These are phyloP conservation scores for Lachnellula occidentalis DNA, from an alignment of 2,329 filamentous ascomycete genomes.

Conservation along the genomic window DNA sequence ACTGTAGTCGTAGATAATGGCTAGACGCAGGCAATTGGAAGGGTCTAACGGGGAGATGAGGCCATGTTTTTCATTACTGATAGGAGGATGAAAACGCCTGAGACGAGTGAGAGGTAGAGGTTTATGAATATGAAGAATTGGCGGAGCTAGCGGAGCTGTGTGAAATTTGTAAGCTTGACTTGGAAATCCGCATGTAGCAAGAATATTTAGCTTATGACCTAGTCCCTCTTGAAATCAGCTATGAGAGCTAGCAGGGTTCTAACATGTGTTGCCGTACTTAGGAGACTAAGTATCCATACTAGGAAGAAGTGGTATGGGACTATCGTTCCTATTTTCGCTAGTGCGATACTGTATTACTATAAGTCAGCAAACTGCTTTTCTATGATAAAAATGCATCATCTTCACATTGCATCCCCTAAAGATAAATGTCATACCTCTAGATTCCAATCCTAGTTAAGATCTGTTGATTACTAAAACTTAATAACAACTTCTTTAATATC, in stretches of 20 bases:
- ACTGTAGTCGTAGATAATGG: slow-evolving; percentile 35
- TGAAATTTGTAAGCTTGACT: not conserved
- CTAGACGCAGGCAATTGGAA: slow-evolving; percentile 61
- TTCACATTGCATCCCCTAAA: not conserved
- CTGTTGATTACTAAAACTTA: slow-evolving; percentile 62
- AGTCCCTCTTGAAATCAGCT: slow-evolving; percentile 60
- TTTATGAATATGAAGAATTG: slow-evolving; percentile 63
- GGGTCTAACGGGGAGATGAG: slow-evolving; percentile 36
- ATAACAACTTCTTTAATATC: slow-evolving; percentile 58
- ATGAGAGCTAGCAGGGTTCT: slow-evolving; percentile 59
- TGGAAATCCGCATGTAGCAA: not conserved
- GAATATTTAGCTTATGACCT: slow-evolving; percentile 37
- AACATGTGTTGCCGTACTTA: slow-evolving; percentile 62
- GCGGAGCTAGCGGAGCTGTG: slow-evolving; percentile 52
- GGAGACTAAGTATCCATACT: slow-evolving; percentile 61
- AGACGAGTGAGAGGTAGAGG: slow-evolving; percentile 58
- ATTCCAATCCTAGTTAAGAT: slow-evolving; percentile 66
- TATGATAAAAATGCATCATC: no score
- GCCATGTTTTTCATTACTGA: slow-evolving; percentile 73
- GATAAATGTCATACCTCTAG: slow-evolving; percentile 35
- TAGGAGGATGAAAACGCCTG: slow-evolving; percentile 97
- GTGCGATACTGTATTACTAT: slow-evolving; percentile 39
- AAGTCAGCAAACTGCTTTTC: no score
- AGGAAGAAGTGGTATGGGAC: slow-evolving; percentile 67
- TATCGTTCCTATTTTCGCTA: slow-evolving; percentile 53